A percentile compares a stretch with the other conserved stretches of the same genome.
Conservation (phyloP, 768 basidiomycete genomes). For the Tephrocybe sp. region DNA sequence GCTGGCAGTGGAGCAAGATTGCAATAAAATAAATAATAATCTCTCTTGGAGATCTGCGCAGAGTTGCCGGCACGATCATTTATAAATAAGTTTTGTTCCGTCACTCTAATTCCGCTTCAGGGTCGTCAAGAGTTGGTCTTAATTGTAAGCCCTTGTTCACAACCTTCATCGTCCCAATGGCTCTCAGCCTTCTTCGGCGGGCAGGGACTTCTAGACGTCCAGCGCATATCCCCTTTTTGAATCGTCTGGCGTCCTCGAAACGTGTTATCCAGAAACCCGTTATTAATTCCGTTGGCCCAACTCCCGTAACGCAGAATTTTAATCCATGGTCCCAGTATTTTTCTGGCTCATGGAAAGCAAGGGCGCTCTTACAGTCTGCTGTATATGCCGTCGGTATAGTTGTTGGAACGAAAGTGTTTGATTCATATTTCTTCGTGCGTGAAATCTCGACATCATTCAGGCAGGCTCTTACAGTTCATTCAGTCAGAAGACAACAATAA, state of each 20-base stretch:
- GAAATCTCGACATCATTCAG: not conserved
- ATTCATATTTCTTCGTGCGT: conserved; percentile 27
- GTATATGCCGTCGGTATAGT: conserved; percentile 35
- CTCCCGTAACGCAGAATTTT: conserved; percentile 18
- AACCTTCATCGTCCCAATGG: not conserved
- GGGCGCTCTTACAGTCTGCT: conserved; percentile 32
- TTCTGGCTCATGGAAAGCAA: conserved; percentile 27
- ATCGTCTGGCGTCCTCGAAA: not conserved
- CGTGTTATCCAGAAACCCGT: not conserved
- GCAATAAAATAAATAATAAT: conserved; percentile 2
- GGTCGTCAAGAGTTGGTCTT: not conserved
- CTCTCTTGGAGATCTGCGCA: not conserved
- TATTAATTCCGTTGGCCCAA: not conserved
- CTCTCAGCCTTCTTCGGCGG: not conserved
- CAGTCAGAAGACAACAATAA: conserved; percentile 9
- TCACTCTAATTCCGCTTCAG: not conserved
- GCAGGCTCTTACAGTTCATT: not conserved
- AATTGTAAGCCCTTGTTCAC: too few relatives aligned
- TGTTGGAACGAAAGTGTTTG: conserved; percentile 23
- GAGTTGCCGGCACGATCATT: conserved; percentile 1
- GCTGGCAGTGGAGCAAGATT: conserved; percentile 5
- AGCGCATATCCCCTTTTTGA: not conserved
- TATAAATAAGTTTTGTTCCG: conserved; percentile 1
- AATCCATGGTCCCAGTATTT: conserved; percentile 42
- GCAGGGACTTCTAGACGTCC: not conserved